Percentiles rank a stretch among this genome's conserved stretches.
These are phyloP conservation scores for Ceratocystis harringtonii DNA, from an alignment of 2,329 filamentous ascomycete species.

Conservation along the genomic window DNA sequence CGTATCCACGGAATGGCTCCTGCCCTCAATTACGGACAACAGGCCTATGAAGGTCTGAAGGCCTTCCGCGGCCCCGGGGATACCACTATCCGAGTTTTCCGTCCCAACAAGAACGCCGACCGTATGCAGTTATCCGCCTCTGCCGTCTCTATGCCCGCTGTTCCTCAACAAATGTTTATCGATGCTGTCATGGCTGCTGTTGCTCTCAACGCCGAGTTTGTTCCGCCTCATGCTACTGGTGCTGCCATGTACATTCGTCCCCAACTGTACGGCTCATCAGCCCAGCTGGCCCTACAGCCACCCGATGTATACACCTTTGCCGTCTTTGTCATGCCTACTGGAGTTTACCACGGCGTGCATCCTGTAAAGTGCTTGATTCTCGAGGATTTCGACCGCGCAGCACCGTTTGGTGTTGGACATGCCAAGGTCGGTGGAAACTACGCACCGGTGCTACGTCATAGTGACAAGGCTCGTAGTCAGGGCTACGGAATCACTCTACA, in stretches of 20 bases:
- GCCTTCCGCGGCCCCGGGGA: slow-evolving; percentile 69
- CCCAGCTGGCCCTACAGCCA: slow-evolving; percentile 72
- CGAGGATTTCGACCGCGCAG: slow-evolving; percentile 84
- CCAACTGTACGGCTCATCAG: slow-evolving; percentile 70
- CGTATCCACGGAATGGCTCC: slow-evolving; percentile 91
- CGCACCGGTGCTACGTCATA: slow-evolving; percentile 77
- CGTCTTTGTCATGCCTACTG: slow-evolving; percentile 81
- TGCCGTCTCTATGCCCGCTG: slow-evolving; percentile 67
- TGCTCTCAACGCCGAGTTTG: slow-evolving; percentile 73
- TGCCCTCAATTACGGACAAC: slow-evolving; percentile 90
- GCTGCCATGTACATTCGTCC: slow-evolving; percentile 89
- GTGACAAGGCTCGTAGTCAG: slow-evolving; percentile 59
- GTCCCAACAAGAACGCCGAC: slow-evolving; percentile 66
- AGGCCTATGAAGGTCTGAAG: slow-evolving; percentile 97
- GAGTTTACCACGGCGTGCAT: slow-evolving; percentile 81
- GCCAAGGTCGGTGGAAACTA: slow-evolving; percentile 98
- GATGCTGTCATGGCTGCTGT: slow-evolving; percentile 67
- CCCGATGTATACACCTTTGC: slow-evolving; percentile 86
- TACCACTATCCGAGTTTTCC: slow-evolving; percentile 66
- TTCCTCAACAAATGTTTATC: slow-evolving; percentile 64
- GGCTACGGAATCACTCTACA: slow-evolving; percentile 93
- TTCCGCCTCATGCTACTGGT: slow-evolving; percentile 77
- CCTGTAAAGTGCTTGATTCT: slow-evolving; percentile 79
- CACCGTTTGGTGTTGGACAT: slow-evolving; percentile 76
- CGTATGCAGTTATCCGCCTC: slow-evolving; percentile 75